Conservation (phyloP, 768 basidiomycete genomes). For the Auricularia auricula-judae region DNA sequence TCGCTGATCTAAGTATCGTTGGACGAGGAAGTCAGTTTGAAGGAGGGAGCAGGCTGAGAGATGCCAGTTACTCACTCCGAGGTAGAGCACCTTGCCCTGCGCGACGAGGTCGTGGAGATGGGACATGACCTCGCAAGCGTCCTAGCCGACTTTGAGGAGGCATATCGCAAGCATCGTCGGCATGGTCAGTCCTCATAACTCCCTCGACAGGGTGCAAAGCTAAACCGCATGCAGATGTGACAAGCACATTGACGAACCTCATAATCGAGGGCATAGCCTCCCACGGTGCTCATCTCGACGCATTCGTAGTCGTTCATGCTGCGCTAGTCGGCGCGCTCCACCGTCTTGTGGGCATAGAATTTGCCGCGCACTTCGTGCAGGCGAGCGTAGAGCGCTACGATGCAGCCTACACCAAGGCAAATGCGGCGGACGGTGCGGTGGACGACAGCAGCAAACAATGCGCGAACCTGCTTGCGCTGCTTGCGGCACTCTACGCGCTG, state of each 20-base stretch:
- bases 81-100: slow-evolving; percentile 34
- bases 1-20: too few relatives aligned
- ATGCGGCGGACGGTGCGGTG: slow-evolving; percentile 9
- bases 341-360: slow-evolving; percentile 75
- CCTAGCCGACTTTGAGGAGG: too few relatives aligned
- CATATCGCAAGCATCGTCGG: too few relatives aligned
- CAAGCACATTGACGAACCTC: slow-evolving; percentile 62
- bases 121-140: slow-evolving; percentile 30
- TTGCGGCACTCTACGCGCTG: slow-evolving; percentile 94
- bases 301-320: slow-evolving; percentile 81
- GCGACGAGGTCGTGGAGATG: slow-evolving; percentile 31
- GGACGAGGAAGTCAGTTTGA: too few relatives aligned
- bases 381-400: slow-evolving; percentile 33
- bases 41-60: too few relatives aligned
- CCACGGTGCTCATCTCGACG: slow-evolving; percentile 73
- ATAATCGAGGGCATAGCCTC: slow-evolving; percentile 72
- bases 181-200: background rate
- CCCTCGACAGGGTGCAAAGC: too few relatives aligned
- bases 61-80: slow-evolving; percentile 12
- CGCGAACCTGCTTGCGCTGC: slow-evolving; percentile 74
- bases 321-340: slow-evolving; percentile 75
- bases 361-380: slow-evolving; percentile 81
- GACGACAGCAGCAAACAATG: slow-evolving; percentile 65
- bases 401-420: background rate
- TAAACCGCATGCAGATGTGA: slow-evolving; percentile 48